Evolutionary conservation across 2,329 filamentous ascomycete species (phyloP).

Genomic region (Ophiostoma fasciatum): DNA sequence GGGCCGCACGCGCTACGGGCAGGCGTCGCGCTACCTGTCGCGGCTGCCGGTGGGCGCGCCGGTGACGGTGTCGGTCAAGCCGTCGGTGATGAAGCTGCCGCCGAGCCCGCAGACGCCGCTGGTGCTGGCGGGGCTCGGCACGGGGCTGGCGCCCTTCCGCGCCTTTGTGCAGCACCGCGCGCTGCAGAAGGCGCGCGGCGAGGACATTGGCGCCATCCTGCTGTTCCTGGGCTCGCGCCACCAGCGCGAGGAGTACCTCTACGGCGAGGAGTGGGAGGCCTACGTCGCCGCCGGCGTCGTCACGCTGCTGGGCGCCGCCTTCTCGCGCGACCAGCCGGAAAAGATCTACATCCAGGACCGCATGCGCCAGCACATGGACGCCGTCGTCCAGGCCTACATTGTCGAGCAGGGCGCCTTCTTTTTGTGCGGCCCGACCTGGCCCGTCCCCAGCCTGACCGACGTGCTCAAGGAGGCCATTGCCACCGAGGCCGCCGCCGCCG

Average conservation of each 20-base stretch:
- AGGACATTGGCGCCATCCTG: conserved; percentile 83
- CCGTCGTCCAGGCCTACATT: conserved; percentile 79
- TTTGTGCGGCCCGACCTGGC: conserved; percentile 95
- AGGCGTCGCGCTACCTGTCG: conserved; percentile 83
- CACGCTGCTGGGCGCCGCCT: conserved; percentile 82
- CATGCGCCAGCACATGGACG: conserved; percentile 74
- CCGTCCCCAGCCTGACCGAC: conserved; percentile 87
- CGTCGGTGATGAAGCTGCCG: conserved; percentile 98
- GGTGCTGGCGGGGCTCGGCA: conserved; percentile 98
- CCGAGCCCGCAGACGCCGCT: conserved; percentile 74
- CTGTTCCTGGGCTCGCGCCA: conserved; percentile 95
- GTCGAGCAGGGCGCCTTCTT: conserved; percentile 86
- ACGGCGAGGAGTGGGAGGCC: conserved; percentile 98
- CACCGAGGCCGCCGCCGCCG: conserved; percentile 50
- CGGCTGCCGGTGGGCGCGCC: conserved; percentile 57
- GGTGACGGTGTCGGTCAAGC: conserved; percentile 89
- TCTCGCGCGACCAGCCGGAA: conserved; percentile 90
- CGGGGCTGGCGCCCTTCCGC: conserved; percentile 95
- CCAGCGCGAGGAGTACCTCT: conserved; percentile 96
- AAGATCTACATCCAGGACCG: conserved; percentile 99
- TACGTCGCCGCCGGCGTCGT: conserved; percentile 93
- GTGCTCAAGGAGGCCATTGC: conserved; percentile 89
- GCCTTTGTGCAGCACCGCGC: conserved; percentile 97
- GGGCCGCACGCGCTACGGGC: conserved; percentile 80
- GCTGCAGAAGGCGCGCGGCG: conserved; percentile 94